Conservation (phyloP, 176 grass and related monocot genomes). For the Stipa capillata region DNA sequence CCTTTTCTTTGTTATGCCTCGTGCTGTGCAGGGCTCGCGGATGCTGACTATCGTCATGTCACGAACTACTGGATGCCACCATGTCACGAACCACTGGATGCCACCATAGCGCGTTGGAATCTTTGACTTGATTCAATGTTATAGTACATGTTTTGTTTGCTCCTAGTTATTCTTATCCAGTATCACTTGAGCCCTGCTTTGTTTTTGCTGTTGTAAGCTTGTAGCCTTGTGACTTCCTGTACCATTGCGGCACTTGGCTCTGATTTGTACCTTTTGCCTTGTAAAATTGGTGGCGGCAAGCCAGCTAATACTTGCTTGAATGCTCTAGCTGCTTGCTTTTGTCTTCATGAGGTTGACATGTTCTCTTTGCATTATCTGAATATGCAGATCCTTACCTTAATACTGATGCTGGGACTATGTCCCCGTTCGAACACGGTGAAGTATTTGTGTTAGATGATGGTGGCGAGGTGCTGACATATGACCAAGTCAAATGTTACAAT, state of each 20-base stretch:
- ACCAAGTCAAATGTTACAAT: background rate
- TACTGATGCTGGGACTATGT: conserved; percentile 65
- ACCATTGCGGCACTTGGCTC: conserved; percentile 19
- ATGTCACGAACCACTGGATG: conserved; percentile 12
- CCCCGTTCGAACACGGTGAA: conserved; percentile 59
- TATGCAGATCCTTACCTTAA: conserved; percentile 57
- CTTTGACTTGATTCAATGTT: conserved; percentile 27
- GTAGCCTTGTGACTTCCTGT: conserved; percentile 34
- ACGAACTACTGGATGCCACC: too few relatives aligned
- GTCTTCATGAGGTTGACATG: conserved; percentile 29
- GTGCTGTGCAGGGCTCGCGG: background rate
- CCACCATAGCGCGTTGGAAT: conserved; percentile 21
- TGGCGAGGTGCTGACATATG: conserved; percentile 40
- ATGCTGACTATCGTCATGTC: too few relatives aligned
- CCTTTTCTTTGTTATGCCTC: conserved; percentile 22
- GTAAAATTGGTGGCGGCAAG: conserved; percentile 48
- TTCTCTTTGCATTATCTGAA: conserved; percentile 18
- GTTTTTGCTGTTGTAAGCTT: conserved; percentile 53
- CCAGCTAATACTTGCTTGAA: conserved; percentile 29
- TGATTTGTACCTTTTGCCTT: conserved; percentile 27
- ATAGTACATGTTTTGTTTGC: conserved; percentile 24
- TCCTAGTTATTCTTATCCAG: conserved; percentile 44
- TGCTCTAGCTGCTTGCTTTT: conserved; percentile 30
- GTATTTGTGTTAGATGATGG: conserved; percentile 68
- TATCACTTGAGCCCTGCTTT: conserved; percentile 35